These are phyloP conservation scores for Botryotinia calthae DNA, from an alignment of 2,329 filamentous ascomycete genomes.

Conservation along the genomic window DNA sequence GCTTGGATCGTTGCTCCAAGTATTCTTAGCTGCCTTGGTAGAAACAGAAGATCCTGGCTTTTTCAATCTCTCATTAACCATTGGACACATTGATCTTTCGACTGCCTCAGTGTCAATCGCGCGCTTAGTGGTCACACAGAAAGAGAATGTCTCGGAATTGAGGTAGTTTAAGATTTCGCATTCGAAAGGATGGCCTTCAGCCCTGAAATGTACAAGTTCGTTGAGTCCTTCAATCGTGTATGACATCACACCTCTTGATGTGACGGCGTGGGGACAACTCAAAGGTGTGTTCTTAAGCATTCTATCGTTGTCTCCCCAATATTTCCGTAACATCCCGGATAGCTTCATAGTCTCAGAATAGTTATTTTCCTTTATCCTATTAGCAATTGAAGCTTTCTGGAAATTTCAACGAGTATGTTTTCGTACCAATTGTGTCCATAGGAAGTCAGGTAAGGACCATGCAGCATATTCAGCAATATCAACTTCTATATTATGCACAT, in stretches of 20 bases:
- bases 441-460: not conserved
- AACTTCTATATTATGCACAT: not conserved
- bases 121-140: not conserved
- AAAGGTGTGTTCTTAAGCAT: not conserved
- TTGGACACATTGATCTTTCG: not conserved
- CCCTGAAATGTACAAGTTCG: not conserved
- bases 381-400: not conserved
- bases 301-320: not conserved
- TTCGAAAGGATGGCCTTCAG: not conserved
- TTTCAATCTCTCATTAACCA: not conserved
- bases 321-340: not conserved
- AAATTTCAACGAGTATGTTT: not conserved
- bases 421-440: not conserved
- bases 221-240: not conserved
- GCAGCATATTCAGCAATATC: not conserved
- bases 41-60: not conserved
- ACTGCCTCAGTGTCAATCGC: not conserved
- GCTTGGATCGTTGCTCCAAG: not conserved
- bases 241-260: not conserved
- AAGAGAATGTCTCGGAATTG: not conserved
- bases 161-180: not conserved
- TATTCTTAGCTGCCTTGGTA: not conserved
- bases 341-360: not conserved
- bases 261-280: not conserved
- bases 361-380: not conserved